Percentiles rank a stretch among this genome's conserved stretches.
Evolutionary conservation across 176 grass and related monocot species (phyloP).

Genomic region (Carex parvula): DNA sequence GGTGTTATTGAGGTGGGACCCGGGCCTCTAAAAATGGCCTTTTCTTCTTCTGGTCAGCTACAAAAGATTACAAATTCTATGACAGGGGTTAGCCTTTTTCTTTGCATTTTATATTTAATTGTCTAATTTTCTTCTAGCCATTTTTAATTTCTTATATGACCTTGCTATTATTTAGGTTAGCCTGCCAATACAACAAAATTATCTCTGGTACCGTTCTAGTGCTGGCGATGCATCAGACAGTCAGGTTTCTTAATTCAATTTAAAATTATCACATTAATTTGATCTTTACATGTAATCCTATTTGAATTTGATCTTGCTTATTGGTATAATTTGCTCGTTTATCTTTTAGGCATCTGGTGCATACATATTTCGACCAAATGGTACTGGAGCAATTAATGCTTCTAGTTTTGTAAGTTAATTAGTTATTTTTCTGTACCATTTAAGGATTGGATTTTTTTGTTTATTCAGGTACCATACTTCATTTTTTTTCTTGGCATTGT

Average conservation of each 20-base stretch:
- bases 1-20: conserved; percentile 69
- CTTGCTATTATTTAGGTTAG: conserved; percentile 49
- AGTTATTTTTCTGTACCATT: neutral
- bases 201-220: conserved; percentile 74
- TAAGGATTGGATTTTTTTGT: neutral
- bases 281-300: conserved; percentile 3
- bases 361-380: conserved; percentile 89
- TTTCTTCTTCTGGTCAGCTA: conserved; percentile 70
- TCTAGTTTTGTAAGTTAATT: conserved; percentile 51
- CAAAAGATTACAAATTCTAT: conserved; percentile 54
- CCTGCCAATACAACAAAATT: conserved; percentile 69
- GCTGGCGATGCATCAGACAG: conserved; percentile 49
- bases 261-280: neutral
- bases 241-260: conserved; percentile 41
- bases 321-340: neutral
- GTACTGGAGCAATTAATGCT: conserved; percentile 38
- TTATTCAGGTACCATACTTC: neutral
- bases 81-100: conserved; percentile 54
- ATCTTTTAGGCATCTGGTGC: conserved; percentile 77
- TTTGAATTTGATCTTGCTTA: neutral
- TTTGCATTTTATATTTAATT: conserved; percentile 7
- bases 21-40: conserved; percentile 72
- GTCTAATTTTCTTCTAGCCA: neutral
- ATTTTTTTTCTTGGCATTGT: neutral
- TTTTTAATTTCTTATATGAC: neutral